phyloP scores from a whole-genome alignment of 768 basidiomycete genomes.

The Lyophyllum semitale region DNA sequence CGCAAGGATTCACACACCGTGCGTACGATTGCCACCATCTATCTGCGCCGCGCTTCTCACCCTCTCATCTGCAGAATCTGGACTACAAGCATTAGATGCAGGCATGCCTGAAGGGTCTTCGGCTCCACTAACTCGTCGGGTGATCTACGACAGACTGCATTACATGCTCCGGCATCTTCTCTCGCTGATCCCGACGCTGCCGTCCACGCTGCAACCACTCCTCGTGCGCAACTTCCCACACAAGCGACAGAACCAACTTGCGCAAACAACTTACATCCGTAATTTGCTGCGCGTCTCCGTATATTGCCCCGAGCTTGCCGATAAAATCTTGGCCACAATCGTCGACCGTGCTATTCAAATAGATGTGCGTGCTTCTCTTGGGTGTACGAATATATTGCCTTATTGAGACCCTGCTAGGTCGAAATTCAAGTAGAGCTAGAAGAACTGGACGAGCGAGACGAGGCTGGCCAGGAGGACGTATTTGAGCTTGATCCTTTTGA shows the following conservation, averaged over 20 bases:
- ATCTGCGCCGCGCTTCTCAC: constrained; percentile 1
- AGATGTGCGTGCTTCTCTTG: constrained; percentile 59
- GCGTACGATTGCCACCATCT: constrained; percentile 31
- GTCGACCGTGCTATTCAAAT: constrained; percentile 95
- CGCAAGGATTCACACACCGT: constrained; percentile 91
- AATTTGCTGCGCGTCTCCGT: constrained; percentile 81
- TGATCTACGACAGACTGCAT: constrained; percentile 87
- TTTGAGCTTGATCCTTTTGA: constrained; percentile 89
- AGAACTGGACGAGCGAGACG: constrained; percentile 76
- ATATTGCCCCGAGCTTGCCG: constrained; percentile 87
- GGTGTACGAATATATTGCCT: background rate
- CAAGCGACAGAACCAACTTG: constrained; percentile 79
- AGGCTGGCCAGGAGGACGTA: constrained; percentile 53
- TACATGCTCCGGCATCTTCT: constrained; percentile 85
- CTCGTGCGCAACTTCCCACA: constrained; percentile 89
- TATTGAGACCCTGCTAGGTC: constrained; percentile 51
- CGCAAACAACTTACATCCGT: constrained; percentile 88
- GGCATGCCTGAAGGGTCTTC: constrained; percentile 64
- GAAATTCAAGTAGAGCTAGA: constrained; percentile 97
- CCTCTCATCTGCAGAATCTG: constrained; percentile 57
- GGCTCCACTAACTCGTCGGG: constrained; percentile 73
- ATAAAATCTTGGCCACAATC: constrained; percentile 82
- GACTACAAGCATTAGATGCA: constrained; percentile 60
- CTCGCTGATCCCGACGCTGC: constrained; percentile 87
- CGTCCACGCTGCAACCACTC: constrained; percentile 83